Base-by-base conservation (phyloP, 768 basidiomycete genomes). In the Leccinum longicurvipes region DNA sequence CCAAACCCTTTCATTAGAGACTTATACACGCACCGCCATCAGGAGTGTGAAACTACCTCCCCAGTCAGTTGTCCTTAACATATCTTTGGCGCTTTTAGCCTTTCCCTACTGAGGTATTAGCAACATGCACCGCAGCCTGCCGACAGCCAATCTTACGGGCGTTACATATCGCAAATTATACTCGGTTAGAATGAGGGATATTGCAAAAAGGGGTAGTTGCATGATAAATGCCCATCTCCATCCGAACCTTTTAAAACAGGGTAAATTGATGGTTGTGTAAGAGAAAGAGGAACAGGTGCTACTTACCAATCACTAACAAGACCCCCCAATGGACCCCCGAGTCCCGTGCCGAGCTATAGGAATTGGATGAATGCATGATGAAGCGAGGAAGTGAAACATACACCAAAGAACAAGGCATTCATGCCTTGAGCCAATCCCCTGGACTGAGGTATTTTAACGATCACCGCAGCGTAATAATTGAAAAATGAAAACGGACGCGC, bases 151-250 rank as follows among this genome's bases (percentile, higher is more conserved):
- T 66, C 81, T 60, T 67, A 87, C 87, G 17, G 85, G 83, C 0
- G 85, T 89, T 17, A 83, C 80, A 67, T 92, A 92, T 61, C 70
- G 76, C 44, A 89, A 64, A 60, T 85, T 84, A 57, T 76, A 74
- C 14, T 78, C 71, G 6, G 83, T 85, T 50, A 91, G 64, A 21
- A 74, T 14, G 55, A 87, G 80, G 0, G 89, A 86, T 19, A 85
- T 11, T 6, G 77, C 57, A 65, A 87, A 91, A 41, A 91, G 60
- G 21, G 90, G 89, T 21, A 86, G 67, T 63, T 91, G 90, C 36
- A 87, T 71, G 1, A 91, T 74, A 72, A 92, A 91, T 2, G 90
- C 89, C 82, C 83, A 87, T 64, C 89, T 75, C 90, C 89, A 91
- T 8, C 90, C 90, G 32, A 89, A 69, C 71, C 89, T 89, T 23